Evolutionary conservation across 495 filamentous ascomycete species (phyloP), one percentile per base, ranked within the genome.

Genomic region (Cenococcum geophilum): DNA sequence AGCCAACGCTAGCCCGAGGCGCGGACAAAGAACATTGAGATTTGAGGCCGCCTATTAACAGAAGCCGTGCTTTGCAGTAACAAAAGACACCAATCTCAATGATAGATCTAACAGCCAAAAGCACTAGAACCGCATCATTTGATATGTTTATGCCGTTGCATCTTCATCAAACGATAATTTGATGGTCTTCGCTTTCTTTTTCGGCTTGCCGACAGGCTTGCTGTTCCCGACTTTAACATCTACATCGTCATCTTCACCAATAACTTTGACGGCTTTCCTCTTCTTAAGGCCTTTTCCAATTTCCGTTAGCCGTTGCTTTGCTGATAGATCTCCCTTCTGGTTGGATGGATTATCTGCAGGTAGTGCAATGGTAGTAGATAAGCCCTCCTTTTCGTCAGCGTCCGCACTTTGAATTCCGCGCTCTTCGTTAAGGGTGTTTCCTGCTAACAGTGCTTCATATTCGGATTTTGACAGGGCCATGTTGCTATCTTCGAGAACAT

Each of bases 401-500:
- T 16, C 18, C 5, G 27, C 27, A 1, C 16, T 49, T 9, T 49
- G 47, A 21, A 18, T 47, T n/a, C 12, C 20, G 21, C 6, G 11
- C 16, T 48, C 20, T 9, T 55, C 35, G 20, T 68, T 25, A 6
- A 55, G 36, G 14, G 63, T 57, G 45, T 72, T 67, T 27, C 60
- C 65, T 6, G 56, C 57, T 14, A 63, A 42, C 57, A 80, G 64
- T 3, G 75, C 71, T 25, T 77, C 72, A 52, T 76, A 76, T 51
- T 79, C 76, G 25, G 68, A 71, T 64, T 71, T 74, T 16, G 73
- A 71, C 22, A 80, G 59, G 1, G 71, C 72, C 42, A 76, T 66
- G 25, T 74, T 75, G 57, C 66, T 74, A 34, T 76, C 78, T 42
- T 79, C 78, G 18, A 78, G 57, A n/a, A 80, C 75, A 58, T 78